Evolutionary conservation across 108 stramenopile genomes (phyloP).

Genomic region (Conticribra weissflogii): DNA sequence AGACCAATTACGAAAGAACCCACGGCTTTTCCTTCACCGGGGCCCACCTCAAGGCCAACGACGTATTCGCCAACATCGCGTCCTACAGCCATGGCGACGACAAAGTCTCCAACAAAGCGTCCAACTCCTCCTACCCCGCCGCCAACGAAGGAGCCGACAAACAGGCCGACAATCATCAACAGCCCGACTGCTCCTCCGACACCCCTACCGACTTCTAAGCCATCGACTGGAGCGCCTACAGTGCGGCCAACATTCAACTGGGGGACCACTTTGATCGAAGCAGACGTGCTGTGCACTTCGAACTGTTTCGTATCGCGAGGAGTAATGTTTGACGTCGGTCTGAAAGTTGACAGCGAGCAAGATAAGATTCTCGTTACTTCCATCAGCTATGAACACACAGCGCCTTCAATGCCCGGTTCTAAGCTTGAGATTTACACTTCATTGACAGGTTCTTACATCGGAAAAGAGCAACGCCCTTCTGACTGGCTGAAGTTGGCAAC

Average conservation of each 20-base stretch:
- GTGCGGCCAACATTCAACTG: constrained; percentile 9
- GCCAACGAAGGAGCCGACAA: not conserved
- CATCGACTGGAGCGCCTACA: not conserved
- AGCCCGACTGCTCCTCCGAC: not conserved
- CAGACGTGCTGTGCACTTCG: not conserved
- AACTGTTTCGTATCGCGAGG: constrained; percentile 16
- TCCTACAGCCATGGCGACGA: not conserved
- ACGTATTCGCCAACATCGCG: not conserved
- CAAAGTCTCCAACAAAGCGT: not conserved
- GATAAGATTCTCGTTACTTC: constrained; percentile 9
- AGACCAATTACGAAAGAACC: not conserved
- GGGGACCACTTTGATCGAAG: constrained; percentile 5
- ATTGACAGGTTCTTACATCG: constrained; percentile 5
- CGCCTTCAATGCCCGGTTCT: not conserved
- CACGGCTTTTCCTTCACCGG: too few relatives aligned
- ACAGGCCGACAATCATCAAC: too few relatives aligned
- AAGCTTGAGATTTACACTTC: constrained; percentile 26
- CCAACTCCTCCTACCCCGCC: constrained; percentile 5
- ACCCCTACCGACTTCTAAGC: not conserved
- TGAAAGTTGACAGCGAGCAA: not conserved
- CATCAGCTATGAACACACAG: constrained; percentile 17
- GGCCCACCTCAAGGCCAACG: not conserved
- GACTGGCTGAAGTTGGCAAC: constrained; percentile 23
- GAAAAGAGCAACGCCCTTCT: not conserved
- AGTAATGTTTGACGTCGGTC: constrained; percentile 25